A percentile compares a stretch with the other conserved stretches of the same genome.
Evolutionary conservation across 1,139 yeast species (phyloP).

Genomic region (Candida tropicalis): DNA sequence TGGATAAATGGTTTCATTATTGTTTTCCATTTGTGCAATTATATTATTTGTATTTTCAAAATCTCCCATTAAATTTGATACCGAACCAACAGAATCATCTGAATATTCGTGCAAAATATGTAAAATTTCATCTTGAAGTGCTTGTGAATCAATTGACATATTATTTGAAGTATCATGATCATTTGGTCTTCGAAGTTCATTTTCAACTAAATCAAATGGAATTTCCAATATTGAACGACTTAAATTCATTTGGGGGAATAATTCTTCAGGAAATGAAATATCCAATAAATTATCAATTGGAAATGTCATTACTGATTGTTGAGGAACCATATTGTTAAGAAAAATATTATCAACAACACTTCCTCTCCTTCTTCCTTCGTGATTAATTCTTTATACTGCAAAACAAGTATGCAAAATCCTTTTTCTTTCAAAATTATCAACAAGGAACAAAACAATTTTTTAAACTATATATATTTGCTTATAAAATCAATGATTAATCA

Average conservation of each 20-base stretch:
- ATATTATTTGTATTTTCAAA: not conserved
- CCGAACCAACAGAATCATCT: not conserved
- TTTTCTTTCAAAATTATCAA: too few relatives aligned
- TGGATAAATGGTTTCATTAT: constrained; percentile 12
- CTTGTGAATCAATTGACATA: constrained; percentile 5
- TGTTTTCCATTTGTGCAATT: not conserved
- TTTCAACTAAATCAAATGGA: constrained; percentile 4
- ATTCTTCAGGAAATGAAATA: constrained; percentile 14
- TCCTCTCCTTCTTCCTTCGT: too few relatives aligned
- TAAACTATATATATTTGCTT: too few relatives aligned
- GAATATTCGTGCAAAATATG: constrained; percentile 11
- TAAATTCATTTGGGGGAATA: constrained; percentile 8
- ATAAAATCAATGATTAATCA: too few relatives aligned
- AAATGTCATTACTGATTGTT: constrained; percentile 8
- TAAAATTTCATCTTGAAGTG: constrained; percentile 10
- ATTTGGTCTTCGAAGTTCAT: constrained; percentile 4
- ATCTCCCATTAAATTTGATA: not conserved
- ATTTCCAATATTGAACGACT: constrained; percentile 4
- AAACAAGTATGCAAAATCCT: not conserved
- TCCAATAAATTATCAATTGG: constrained; percentile 12
- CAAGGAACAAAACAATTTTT: too few relatives aligned
- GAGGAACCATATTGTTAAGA: not conserved
- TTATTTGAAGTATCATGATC: constrained; percentile 3
- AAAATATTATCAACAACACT: too few relatives aligned
- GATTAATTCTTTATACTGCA: too few relatives aligned